Evolutionary conservation across 345 rosid species (phyloP), one percentile per base, ranked within the genome.

Genomic region (Passiflora organensis): DNA sequence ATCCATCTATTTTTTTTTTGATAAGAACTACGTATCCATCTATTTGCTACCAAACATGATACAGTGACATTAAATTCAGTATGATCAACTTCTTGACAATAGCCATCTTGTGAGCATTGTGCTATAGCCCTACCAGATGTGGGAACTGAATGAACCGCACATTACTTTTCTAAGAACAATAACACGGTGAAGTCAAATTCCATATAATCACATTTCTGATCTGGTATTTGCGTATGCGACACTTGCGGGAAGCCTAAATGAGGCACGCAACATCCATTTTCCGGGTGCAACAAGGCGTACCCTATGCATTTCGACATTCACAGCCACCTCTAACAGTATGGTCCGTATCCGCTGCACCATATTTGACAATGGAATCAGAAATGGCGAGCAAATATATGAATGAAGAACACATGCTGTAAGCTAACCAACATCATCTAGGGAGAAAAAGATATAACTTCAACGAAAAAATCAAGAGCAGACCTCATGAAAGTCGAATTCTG

Each of bases 401-500:
- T 58, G 41, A 46, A 28, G 14, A 23, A 49, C 18, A 15, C 10
- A 44, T 17, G 23, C 18, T 5, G 13, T 10, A 45, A 12, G 6
- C 1, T 37, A 6, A 21, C 6, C 19, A 23, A 12, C 24, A n/a
- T 9, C 17, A 32, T 62, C 11, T 21, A 48, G 63, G 2, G 46
- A 16, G 9, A 36, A 24, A 36, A 24, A 32, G 0, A 9, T 4
- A 14, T 2, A 14, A 41, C 15, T 41, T 22, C n/a, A 32, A 20
- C 13, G 0, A 10, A 21, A 23, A 36, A n/a, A 6, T 24, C 8
- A 44, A 43, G 48, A 48, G 32, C 52, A 54, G 46, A 85, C 97
- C 97, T 87, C 85, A 16, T 91, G 91, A 55, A 87, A 85, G 75
- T 91, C 97, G 43, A 85, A 91, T 53, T 91, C 96, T 5, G 91